These are phyloP conservation scores for Porphyra umbilicalis DNA, from an alignment of 31 red algal species.

Conservation along the genomic window DNA sequence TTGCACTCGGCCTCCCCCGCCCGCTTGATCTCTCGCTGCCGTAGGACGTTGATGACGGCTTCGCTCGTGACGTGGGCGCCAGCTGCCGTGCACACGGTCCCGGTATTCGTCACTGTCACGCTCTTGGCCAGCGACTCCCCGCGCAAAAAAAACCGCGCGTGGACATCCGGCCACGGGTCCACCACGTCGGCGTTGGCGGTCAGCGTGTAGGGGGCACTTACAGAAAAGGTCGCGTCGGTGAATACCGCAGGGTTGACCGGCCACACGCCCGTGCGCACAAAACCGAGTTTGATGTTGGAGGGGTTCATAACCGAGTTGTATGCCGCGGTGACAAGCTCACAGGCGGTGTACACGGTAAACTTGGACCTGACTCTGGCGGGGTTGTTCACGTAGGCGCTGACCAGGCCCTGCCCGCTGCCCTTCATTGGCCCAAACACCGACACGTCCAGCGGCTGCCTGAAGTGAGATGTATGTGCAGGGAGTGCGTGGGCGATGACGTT, in stretches of 20 bases:
- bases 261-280: slow-evolving; percentile 15
- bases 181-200: slow-evolving; percentile 6
- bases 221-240: slow-evolving; percentile 2
- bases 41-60: background rate
- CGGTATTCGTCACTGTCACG: slow-evolving; percentile 2
- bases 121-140: background rate
- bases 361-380: background rate
- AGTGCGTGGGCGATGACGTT: slow-evolving; percentile 20
- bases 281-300: slow-evolving; percentile 18
- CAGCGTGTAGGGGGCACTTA: background rate
- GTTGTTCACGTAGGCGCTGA: background rate
- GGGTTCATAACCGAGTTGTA: slow-evolving; percentile 9
- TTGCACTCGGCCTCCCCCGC: too few relatives aligned
- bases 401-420: background rate
- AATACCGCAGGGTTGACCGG: background rate
- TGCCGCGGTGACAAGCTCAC: slow-evolving; percentile 12
- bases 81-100: slow-evolving; percentile 11
- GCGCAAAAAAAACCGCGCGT: background rate
- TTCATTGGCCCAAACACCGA: slow-evolving; percentile 26
- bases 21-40: too few relatives aligned
- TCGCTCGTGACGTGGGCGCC: slow-evolving; percentile 12
- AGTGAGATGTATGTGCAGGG: slow-evolving; percentile 29
- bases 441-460: slow-evolving; percentile 34
- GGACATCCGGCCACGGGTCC: background rate
- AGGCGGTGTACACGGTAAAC: slow-evolving; percentile 14